Evolutionary conservation across 345 rosid species (phyloP).

Genomic region (Pugionium cornutum): DNA sequence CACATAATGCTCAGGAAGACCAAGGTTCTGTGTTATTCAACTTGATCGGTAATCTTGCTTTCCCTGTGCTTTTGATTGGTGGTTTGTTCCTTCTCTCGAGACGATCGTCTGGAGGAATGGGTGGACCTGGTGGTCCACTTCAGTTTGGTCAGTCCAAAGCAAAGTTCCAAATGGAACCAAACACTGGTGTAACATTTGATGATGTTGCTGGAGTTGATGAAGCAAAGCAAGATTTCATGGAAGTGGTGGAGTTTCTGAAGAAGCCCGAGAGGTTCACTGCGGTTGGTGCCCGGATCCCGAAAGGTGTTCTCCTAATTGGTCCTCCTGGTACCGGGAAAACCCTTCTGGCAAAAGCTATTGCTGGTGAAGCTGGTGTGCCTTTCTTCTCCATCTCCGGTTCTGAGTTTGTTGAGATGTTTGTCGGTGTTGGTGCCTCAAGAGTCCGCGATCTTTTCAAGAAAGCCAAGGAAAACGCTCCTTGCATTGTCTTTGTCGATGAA

Average conservation of each 20-base stretch:
- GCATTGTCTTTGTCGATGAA: conserved; percentile 98
- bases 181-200: conserved; percentile 96
- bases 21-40: conserved; percentile 82
- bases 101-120: conserved; percentile 95
- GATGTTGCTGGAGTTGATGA: conserved; percentile 99
- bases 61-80: conserved; percentile 87
- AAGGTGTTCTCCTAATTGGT: conserved; percentile 96
- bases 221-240: conserved; percentile 99
- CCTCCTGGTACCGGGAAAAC: conserved; percentile 99
- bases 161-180: conserved; percentile 98
- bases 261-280: conserved; percentile 99
- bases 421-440: conserved; percentile 97
- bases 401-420: conserved; percentile 99
- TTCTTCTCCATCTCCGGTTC: conserved; percentile 95
- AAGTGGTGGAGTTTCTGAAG: conserved; percentile 95
- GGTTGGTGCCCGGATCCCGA: conserved; percentile 91
- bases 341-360: conserved; percentile 96
- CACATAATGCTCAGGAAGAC: conserved; percentile 98
- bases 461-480: conserved; percentile 93
- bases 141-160: conserved; percentile 92
- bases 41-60: conserved; percentile 89
- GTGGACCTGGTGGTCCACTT: conserved; percentile 98
- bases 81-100: conserved; percentile 96
- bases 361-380: conserved; percentile 99
- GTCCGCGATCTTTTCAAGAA: conserved; percentile 96